phyloP scores from a whole-genome alignment of 805 yeast genomes.

The Candida hungchunana region DNA sequence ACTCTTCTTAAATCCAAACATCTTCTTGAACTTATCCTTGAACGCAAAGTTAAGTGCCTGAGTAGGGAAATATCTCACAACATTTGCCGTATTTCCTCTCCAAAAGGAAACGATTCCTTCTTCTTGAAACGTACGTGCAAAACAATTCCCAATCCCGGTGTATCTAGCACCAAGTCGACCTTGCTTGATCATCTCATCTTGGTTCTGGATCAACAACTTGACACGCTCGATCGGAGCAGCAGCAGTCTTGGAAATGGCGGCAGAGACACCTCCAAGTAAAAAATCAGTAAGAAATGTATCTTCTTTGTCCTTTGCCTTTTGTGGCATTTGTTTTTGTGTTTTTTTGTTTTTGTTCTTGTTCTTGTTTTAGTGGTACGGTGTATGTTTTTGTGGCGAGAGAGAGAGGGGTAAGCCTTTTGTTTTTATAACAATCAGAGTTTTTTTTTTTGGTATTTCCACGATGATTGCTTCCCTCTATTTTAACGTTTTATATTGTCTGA shows the following conservation, averaged over 20 bases:
- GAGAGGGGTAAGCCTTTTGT: too few relatives aligned
- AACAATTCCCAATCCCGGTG: constrained; percentile 90
- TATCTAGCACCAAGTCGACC: constrained; percentile 86
- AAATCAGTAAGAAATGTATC: constrained; percentile 62
- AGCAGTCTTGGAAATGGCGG: constrained; percentile 97
- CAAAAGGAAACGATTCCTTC: constrained; percentile 94
- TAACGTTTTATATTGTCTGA: too few relatives aligned
- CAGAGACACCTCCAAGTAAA: constrained; percentile 98
- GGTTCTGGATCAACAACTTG: constrained; percentile 93
- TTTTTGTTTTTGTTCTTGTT: too few relatives aligned
- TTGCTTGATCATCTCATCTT: constrained; percentile 97
- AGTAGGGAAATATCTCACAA: constrained; percentile 98
- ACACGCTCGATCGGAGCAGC: constrained; percentile 98
- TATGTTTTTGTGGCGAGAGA: too few relatives aligned
- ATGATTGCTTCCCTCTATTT: too few relatives aligned
- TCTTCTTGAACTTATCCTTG: constrained; percentile 93
- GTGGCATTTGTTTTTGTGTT: too few relatives aligned
- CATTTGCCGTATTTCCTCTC: constrained; percentile 99
- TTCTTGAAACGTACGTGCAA: constrained; percentile 88
- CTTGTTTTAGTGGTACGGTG: too few relatives aligned
- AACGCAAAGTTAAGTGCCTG: constrained; percentile 98
- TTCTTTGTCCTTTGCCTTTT: too few relatives aligned
- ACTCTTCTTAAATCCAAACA: constrained; percentile 96
- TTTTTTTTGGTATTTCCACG: too few relatives aligned
- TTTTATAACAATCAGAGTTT: too few relatives aligned